phyloP scores from a whole-genome alignment of 768 basidiomycete genomes.

The Holtermanniella nyarrowii region DNA sequence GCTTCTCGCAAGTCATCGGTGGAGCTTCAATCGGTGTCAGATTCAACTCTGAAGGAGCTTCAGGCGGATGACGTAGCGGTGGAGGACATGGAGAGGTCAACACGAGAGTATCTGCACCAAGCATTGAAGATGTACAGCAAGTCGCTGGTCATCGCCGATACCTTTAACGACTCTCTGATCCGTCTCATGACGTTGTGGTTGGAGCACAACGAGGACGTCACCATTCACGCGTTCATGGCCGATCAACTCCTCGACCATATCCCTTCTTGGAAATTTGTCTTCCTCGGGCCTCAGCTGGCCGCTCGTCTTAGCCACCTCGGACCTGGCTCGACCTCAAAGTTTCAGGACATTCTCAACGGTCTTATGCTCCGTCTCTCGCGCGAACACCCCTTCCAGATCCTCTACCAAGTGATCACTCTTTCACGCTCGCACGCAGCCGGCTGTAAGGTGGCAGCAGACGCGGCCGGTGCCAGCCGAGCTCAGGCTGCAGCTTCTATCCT shows the following conservation, averaged over 20 bases:
- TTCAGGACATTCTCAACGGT: slow-evolving; percentile 54
- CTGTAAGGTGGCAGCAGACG: slow-evolving; percentile 28
- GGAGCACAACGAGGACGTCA: not conserved
- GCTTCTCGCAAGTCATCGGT: not conserved
- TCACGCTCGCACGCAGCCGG: not conserved
- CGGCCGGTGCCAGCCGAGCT: slow-evolving; percentile 48
- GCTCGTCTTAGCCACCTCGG: slow-evolving; percentile 52
- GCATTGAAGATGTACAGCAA: slow-evolving; percentile 79
- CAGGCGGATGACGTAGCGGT: slow-evolving; percentile 40
- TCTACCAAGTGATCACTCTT: slow-evolving; percentile 80
- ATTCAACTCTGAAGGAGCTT: slow-evolving; percentile 5
- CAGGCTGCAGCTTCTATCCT: slow-evolving; percentile 55
- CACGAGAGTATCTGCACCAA: slow-evolving; percentile 56
- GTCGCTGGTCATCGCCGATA: slow-evolving; percentile 59
- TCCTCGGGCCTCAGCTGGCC: slow-evolving; percentile 83
- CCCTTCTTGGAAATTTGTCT: slow-evolving; percentile 79
- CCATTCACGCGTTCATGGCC: slow-evolving; percentile 33
- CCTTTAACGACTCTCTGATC: slow-evolving; percentile 67
- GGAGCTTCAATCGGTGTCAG: slow-evolving; percentile 1
- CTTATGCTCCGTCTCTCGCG: slow-evolving; percentile 61
- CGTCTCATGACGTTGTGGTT: slow-evolving; percentile 88
- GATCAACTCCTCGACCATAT: slow-evolving; percentile 60
- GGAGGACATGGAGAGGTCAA: slow-evolving; percentile 47
- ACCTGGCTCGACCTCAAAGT: slow-evolving; percentile 26
- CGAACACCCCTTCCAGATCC: slow-evolving; percentile 87